A percentile compares a stretch with the other conserved stretches of the same genome.
Evolutionary conservation across 176 grass and related monocot species (phyloP).

Genomic region (Triticum turgidum): DNA sequence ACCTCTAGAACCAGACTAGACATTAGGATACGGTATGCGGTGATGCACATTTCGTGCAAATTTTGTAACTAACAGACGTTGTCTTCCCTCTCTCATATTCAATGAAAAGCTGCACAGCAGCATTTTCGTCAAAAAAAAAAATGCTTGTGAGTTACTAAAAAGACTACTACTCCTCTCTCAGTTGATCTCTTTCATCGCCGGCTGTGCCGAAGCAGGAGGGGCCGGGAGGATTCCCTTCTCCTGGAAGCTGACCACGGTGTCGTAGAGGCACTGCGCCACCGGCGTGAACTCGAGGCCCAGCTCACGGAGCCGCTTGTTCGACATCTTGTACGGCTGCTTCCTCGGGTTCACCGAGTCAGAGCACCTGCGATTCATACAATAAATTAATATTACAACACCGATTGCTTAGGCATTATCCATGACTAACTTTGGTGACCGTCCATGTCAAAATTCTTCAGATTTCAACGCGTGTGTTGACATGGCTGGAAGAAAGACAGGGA

Average conservation of each 20-base stretch:
- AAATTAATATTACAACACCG: no score
- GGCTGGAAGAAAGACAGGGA: not conserved
- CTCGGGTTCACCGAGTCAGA: constrained; percentile 59
- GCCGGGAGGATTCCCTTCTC: constrained; percentile 50
- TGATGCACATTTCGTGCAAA: no score
- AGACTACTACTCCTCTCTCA: not conserved
- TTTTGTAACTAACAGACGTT: no score
- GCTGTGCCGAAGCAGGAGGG: not conserved
- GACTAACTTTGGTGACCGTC: no score
- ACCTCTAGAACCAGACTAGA: no score
- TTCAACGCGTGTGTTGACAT: constrained; percentile 18
- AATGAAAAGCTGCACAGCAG: no score
- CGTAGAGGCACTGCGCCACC: constrained; percentile 47
- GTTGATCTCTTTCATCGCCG: not conserved
- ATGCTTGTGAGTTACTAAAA: no score
- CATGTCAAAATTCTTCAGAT: not conserved
- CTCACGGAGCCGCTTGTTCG: constrained; percentile 42
- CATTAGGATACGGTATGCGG: no score
- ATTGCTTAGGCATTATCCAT: no score
- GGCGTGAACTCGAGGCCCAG: constrained; percentile 50
- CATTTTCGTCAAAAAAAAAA: no score
- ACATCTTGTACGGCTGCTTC: constrained; percentile 57
- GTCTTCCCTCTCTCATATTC: no score
- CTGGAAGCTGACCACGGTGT: constrained; percentile 55
- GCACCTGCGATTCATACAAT: constrained; percentile 26